A percentile compares a stretch with the other conserved stretches of the same genome.
phyloP scores from a whole-genome alignment of 345 rosid species.

The Balakata baccata region DNA sequence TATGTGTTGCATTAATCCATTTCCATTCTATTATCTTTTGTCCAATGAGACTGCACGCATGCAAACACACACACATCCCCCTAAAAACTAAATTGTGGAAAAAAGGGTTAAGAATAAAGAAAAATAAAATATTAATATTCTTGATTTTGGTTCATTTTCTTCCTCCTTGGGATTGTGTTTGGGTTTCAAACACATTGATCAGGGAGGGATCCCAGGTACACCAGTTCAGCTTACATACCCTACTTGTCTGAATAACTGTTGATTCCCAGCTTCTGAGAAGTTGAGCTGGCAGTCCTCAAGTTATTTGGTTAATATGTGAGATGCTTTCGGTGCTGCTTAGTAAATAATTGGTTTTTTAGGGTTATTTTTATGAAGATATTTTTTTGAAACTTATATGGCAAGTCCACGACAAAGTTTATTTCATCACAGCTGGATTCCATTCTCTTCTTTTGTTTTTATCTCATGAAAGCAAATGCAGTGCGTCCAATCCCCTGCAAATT shows the following conservation, averaged over 20 bases:
- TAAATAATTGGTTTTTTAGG: neutral
- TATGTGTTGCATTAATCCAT: neutral
- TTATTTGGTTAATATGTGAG: neutral
- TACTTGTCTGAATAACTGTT: neutral
- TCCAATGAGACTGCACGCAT: neutral
- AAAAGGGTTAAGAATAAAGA: neutral
- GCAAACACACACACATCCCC: neutral
- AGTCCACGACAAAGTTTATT: neutral
- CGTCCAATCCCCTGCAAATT: neutral
- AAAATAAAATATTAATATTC: neutral
- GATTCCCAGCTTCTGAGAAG: neutral
- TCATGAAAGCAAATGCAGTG: neutral
- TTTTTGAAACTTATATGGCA: neutral
- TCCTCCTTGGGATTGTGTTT: neutral
- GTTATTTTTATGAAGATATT: neutral
- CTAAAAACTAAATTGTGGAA: neutral
- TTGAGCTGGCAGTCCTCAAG: neutral
- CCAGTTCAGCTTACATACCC: neutral
- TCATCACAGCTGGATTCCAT: neutral
- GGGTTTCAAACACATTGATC: neutral
- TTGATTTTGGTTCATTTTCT: neutral
- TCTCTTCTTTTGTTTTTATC: neutral
- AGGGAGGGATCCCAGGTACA: neutral
- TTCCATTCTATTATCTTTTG: neutral
- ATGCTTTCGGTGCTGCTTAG: neutral